Base-by-base conservation (phyloP, 768 basidiomycete species). In the Podaxis pistillaris region DNA sequence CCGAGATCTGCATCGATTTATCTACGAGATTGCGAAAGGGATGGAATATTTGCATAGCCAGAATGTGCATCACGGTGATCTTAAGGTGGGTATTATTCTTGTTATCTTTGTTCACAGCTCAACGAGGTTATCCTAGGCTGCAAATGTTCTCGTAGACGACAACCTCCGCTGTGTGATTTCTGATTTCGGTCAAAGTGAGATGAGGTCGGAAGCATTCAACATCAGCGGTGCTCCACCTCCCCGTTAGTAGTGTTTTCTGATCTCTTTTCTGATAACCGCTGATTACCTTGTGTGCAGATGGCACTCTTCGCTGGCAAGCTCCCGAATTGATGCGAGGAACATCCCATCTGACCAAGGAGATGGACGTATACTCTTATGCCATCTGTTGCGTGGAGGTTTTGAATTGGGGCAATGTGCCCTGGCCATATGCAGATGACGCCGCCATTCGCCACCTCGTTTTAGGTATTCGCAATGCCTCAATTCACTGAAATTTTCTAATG, bases 141-240 rank as follows among this genome's bases (percentile, higher is more conserved):
- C 87, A 1, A 94, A 95, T 69, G 83, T 94, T 15, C 82, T 94
- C 1, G 85, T 95, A 13, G 84, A 89, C 66, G 86, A 91, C 63
- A 72, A 79, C 1, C 79, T 82, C 1, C 82, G 76, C 51, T 93
- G 91, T 63, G 80, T 93, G 44, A 85, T 94, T 46, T 85, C 90
- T 30, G 91, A 94, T 69, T 94, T 95, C 71, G 91, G 90, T 0
- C 89, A 93, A 71, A 88, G 85, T 66, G 87, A 90, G 72, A 86
- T 93, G 78, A 90, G 87, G 74, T 83, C 80, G 15, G 90, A 93
- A 70, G 86, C 83, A 3, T 86, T 79, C 66, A 79, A 83, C 36
- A 76, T 89, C 2, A 88, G 84, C 59, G 85, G 85, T 9, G 75
- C 75, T 24, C 69, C 78, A 2, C 75, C 75, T 37, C 76, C 79